Base-by-base conservation (phyloP, 257 asterid species). In the Vinca minor region DNA sequence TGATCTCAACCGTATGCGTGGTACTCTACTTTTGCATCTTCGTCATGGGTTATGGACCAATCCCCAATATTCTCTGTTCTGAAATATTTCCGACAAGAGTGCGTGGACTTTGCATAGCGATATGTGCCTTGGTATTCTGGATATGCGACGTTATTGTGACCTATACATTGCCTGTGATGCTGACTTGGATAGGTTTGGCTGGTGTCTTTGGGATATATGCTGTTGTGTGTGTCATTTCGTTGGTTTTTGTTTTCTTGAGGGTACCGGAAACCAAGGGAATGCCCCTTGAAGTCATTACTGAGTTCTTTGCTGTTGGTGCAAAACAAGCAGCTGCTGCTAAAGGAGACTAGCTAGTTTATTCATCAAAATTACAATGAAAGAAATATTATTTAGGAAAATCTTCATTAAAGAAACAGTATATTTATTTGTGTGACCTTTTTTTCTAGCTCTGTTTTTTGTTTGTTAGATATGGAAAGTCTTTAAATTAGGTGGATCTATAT, bases 51-150 rank as follows among this genome's bases (percentile, higher is more conserved):
- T 91, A 82, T 20, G 97, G 97, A 5, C 97, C 97, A 0, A 70
- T 91, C 74, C 97, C 96, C 1, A 91, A 91, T 71, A 91, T 91
- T 61, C 95, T 91, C 41, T 87, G 96, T 53, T 52, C 97, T 0
- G 97, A 90, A 64, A 90, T 90, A 63, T 90, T 90, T 68, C 97
- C 97, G 0, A 87, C 97, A 0, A 69, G 87, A 63, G 95, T 87
- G 8, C 95, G 97, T 10, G 97, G 97, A n/a, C 69, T 84, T 53
- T 87, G 93, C 89, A 91, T 91, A 2, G 96, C 97, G 23, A 87
- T 85, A 5, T 91, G 97, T 65, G 87, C 96, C 13, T 72, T 91
- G 8, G 95, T 74, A 50, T 87, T 84, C 86, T 91, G 97, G 97
- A 87, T 91, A 68, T 84, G 95, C 14, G 94, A 89, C n/a, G 88